These are phyloP conservation scores for Exophiala xenobiotica DNA, from an alignment of 2,329 filamentous ascomycete species.

Conservation along the genomic window DNA sequence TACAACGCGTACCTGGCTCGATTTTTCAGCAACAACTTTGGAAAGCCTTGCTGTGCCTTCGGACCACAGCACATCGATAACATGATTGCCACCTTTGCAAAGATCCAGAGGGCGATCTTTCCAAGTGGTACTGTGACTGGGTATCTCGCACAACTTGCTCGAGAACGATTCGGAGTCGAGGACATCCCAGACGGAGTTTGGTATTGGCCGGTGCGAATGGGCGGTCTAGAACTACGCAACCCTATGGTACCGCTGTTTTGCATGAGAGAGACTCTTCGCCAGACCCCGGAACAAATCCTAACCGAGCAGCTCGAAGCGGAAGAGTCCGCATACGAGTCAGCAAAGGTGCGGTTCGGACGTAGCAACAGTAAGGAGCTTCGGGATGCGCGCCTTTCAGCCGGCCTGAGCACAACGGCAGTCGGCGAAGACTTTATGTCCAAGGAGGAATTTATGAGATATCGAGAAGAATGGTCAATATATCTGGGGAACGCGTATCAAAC, in stretches of 20 bases:
- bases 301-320: slow-evolving; percentile 41
- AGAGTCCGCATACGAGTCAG: slow-evolving; percentile 37
- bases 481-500: slow-evolving; percentile 36
- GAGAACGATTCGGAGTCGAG: slow-evolving; percentile 51
- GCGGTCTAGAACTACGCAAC: slow-evolving; percentile 52
- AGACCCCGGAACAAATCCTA: slow-evolving; percentile 37
- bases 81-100: slow-evolving; percentile 52
- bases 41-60: slow-evolving; percentile 55
- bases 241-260: slow-evolving; percentile 51
- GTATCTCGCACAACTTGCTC: slow-evolving; percentile 56
- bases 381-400: neutral
- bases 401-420: slow-evolving; percentile 2
- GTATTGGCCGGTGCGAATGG: slow-evolving; percentile 53
- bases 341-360: slow-evolving; percentile 5
- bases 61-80: slow-evolving; percentile 56
- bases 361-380: neutral
- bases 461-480: slow-evolving; percentile 36
- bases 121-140: slow-evolving; percentile 50
- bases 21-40: slow-evolving; percentile 61
- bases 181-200: slow-evolving; percentile 53
- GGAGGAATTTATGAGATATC: slow-evolving; percentile 40
- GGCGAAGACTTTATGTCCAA: slow-evolving; percentile 38
- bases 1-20: slow-evolving; percentile 60
- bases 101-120: slow-evolving; percentile 55
- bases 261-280: slow-evolving; percentile 46